These are phyloP conservation scores for Lonicera japonica DNA, from an alignment of 129 eudicot genomes.

Conservation along the genomic window DNA sequence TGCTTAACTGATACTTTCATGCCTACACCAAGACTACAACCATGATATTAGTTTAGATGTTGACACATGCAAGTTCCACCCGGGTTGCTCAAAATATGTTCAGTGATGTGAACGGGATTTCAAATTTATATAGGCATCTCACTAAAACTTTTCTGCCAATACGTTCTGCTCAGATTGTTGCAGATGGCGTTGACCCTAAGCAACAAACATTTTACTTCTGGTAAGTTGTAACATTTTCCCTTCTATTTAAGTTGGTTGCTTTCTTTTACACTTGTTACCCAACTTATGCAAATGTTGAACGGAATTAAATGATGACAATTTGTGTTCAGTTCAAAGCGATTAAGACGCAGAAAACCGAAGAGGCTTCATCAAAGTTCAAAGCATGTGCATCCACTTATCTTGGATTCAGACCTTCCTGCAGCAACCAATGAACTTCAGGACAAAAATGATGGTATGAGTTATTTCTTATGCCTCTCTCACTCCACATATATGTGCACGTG, in stretches of 20 bases:
- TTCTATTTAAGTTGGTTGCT: background rate
- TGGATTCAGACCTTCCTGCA: slow-evolving; percentile 40
- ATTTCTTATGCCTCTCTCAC: background rate
- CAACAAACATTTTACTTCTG: slow-evolving; percentile 51
- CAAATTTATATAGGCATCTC: background rate
- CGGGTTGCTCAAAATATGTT: too few relatives aligned
- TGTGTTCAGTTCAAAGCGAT: slow-evolving; percentile 41
- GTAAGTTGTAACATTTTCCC: slow-evolving; percentile 27
- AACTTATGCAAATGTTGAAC: background rate
- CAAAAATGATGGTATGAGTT: slow-evolving; percentile 39
- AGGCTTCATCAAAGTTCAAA: slow-evolving; percentile 28
- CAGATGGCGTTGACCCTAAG: slow-evolving; percentile 59
- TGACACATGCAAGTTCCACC: background rate
- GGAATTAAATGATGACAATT: slow-evolving; percentile 5
- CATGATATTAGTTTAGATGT: background rate
- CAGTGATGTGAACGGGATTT: background rate
- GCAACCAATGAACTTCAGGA: slow-evolving; percentile 32
- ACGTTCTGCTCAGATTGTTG: slow-evolving; percentile 38
- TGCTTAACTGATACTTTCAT: background rate
- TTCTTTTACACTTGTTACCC: background rate
- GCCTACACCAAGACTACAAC: background rate
- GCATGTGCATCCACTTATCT: slow-evolving; percentile 41
- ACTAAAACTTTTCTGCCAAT: slow-evolving; percentile 13
- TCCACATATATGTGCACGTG: background rate
- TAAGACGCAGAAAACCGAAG: slow-evolving; percentile 35